A percentile compares a stretch with the other conserved stretches of the same genome.
Conservation (phyloP, 805 yeast species). For the Saccharomycopsis selenospora region DNA sequence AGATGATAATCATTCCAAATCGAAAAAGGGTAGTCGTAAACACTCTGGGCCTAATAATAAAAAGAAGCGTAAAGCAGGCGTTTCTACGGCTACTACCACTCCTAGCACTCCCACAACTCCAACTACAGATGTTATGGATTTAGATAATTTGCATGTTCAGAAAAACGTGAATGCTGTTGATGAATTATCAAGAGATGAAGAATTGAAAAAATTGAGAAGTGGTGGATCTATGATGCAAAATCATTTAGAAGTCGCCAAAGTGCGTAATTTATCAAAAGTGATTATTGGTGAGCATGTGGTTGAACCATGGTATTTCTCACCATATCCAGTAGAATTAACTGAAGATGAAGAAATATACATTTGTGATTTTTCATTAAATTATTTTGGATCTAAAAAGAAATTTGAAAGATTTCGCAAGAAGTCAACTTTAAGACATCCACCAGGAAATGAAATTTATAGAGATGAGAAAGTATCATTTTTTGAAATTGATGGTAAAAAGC, state of each 20-base stretch:
- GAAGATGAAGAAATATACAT: slow-evolving; percentile 87
- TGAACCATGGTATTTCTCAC: slow-evolving; percentile 99
- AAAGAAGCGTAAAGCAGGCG: slow-evolving; percentile 31
- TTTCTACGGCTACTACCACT: slow-evolving; percentile 27
- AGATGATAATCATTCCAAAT: slow-evolving; percentile 34
- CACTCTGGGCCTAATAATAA: slow-evolving; percentile 26
- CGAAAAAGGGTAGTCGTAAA: slow-evolving; percentile 24
- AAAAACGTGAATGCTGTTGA: slow-evolving; percentile 62
- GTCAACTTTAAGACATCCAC: slow-evolving; percentile 89
- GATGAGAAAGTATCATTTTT: slow-evolving; percentile 90
- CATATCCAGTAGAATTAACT: slow-evolving; percentile 90
- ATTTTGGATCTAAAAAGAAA: slow-evolving; percentile 83
- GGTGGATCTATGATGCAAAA: slow-evolving; percentile 98
- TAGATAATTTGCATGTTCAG: slow-evolving; percentile 79
- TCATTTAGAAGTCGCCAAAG: slow-evolving; percentile 78
- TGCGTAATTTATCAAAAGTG: slow-evolving; percentile 70
- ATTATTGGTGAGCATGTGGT: slow-evolving; percentile 86
- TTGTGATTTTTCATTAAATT: slow-evolving; percentile 84
- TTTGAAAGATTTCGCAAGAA: slow-evolving; percentile 87
- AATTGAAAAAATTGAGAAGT: slow-evolving; percentile 82
- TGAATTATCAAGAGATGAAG: slow-evolving; percentile 80
- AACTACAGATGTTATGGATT: slow-evolving; percentile 51
- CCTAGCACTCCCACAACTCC: slow-evolving; percentile 21
- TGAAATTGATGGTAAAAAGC: slow-evolving; percentile 95
- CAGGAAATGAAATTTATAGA: slow-evolving; percentile 95